Evolutionary conservation across 805 yeast genomes (phyloP), one percentile per base, ranked within the genome.

Genomic region (Deakozyma indianensis): DNA sequence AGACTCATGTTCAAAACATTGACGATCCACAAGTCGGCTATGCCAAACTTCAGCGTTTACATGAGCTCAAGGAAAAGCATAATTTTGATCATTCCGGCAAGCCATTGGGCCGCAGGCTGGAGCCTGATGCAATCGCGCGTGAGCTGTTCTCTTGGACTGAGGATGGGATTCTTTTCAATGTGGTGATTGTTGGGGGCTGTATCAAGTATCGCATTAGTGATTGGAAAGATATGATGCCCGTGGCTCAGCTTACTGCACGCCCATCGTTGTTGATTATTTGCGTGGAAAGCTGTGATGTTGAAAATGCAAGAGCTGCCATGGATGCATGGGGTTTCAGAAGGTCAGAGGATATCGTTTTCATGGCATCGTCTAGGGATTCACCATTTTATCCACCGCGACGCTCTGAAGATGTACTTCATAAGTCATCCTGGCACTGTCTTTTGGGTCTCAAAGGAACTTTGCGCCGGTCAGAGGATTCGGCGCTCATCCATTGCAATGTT

Each of bases 391-490:
- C 92, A 56, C 62, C 29, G 62, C 64, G 1, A 71, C 47, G 22
- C 3, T 35, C 71, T 46, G 74, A 71, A 16, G 67, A 68, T 27
- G 53, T 69, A 1, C 58, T 83, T 22, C 69, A 83, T 46, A 78
- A 76, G 48, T 76, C 79, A 48, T 78, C 83, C 61, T 88, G 96
- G 95, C 96, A 90, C 63, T 88, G 96, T 56, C 83, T 95, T 83
- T 87, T 88, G 96, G 90, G 96, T 54, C 83, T 88, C 45, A 88
- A 95, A 2, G 96, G 96, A 2, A 88, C 96, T 0, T 90, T 88
- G 4, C 70, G 95, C 56, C 72, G 96, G 55, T 76, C 94, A 1
- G 77, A 79, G 0, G 96, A 88, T 63, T 74, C 74, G 14, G 87
- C 84, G 60, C 68, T 88, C 48, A 87, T 88, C 49, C 94, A 88